Evolutionary conservation across 768 basidiomycete species (phyloP).

Genomic region (Floccularia luteovirens): DNA sequence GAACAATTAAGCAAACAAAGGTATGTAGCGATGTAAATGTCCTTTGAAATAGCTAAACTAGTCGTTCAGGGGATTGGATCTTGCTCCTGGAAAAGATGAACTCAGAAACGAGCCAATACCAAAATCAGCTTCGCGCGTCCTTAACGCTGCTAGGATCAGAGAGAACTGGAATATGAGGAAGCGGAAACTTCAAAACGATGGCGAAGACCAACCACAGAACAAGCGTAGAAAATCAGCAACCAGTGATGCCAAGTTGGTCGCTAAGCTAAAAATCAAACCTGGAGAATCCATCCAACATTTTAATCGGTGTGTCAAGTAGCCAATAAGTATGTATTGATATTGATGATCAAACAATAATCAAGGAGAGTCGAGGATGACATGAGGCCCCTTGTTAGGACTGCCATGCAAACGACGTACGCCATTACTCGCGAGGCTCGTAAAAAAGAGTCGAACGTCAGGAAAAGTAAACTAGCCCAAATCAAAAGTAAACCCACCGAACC

Average conservation of each 20-base stretch:
- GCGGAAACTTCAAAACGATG: conserved; percentile 24
- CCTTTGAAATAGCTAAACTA: neutral
- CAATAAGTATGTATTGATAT: neutral
- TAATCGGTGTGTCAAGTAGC: conserved; percentile 44
- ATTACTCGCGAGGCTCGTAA: conserved; percentile 36
- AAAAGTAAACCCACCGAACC: conserved; percentile 11
- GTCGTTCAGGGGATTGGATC: conserved; percentile 36
- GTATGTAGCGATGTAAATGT: conserved; percentile 20
- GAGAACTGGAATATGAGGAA: conserved; percentile 47
- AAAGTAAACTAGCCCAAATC: conserved; percentile 13
- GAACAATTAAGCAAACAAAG: conserved; percentile 32
- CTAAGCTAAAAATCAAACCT: conserved; percentile 42
- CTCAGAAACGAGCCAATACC: conserved; percentile 55
- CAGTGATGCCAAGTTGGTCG: conserved; percentile 13
- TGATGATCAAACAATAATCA: neutral
- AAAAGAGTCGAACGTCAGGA: conserved; percentile 25
- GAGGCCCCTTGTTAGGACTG: conserved; percentile 54
- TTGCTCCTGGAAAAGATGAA: conserved; percentile 35
- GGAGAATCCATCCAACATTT: conserved; percentile 74
- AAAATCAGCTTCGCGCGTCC: conserved; percentile 56
- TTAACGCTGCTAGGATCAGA: conserved; percentile 55
- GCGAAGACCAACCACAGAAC: conserved; percentile 8
- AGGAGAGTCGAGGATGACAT: conserved; percentile 74
- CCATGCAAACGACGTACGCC: conserved; percentile 50
- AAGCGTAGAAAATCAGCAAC: conserved; percentile 26